Percentiles rank a stretch among this genome's conserved stretches.
Evolutionary conservation across 2,329 filamentous ascomycete species (phyloP).

Genomic region (Fonsecaea pugnacius): DNA sequence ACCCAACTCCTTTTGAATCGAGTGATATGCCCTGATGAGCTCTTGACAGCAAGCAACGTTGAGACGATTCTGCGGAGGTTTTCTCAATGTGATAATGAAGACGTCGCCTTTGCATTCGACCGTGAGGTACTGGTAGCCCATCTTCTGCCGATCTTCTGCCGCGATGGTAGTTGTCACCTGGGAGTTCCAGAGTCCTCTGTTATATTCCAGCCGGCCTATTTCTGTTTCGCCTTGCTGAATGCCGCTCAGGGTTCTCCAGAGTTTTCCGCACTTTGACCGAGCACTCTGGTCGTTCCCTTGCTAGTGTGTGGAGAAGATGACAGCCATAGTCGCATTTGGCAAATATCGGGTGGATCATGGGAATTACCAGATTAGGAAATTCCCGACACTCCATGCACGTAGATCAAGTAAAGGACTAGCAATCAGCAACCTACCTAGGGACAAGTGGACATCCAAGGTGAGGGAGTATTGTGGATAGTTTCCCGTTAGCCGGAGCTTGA

Average conservation of each 20-base stretch:
- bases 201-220: not conserved
- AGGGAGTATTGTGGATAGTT: not conserved
- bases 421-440: no score
- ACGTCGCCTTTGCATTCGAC: conserved; percentile 39
- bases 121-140: conserved; percentile 14
- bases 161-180: not conserved
- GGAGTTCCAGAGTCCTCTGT: not conserved
- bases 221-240: not conserved
- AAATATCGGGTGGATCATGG: not conserved
- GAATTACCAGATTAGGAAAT: not conserved
- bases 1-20: conserved; percentile 48
- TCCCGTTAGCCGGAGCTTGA: not conserved
- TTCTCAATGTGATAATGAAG: conserved; percentile 60
- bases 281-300: not conserved
- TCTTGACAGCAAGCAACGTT: conserved; percentile 57
- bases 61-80: conserved; percentile 58
- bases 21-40: conserved; percentile 54
- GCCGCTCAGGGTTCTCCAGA: not conserved
- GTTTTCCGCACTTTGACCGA: not conserved
- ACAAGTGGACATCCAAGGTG: not conserved
- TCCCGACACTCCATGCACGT: not conserved
- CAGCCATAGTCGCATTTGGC: not conserved
- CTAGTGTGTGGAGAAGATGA: not conserved
- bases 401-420: no score
- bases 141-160: not conserved